Base-by-base conservation (phyloP, 768 basidiomycete genomes). In the Pisolithus orientalis region DNA sequence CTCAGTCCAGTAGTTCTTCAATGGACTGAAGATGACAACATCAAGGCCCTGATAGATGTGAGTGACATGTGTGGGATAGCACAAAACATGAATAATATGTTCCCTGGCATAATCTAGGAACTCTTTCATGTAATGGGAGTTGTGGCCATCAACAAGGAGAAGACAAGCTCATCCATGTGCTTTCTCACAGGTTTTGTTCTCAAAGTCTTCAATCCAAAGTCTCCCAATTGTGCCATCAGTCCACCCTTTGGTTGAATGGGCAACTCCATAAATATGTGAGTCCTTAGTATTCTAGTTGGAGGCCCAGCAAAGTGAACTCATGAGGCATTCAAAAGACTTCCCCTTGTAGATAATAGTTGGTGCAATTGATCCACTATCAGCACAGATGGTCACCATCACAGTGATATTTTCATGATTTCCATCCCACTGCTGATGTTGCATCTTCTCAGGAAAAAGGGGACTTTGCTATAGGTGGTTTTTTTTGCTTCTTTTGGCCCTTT, bases 21-120 rank as follows among this genome's bases (percentile, higher is more conserved):
- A 45, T 10, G 54, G 32, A 9, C 50, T 49, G 44, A 71, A 72
- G 28, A 63, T 63, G 6, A 70, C 69, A 48, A 76, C 67, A 54
- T 76, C 74, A 29, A 74, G 66, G 3, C 70, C 70, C 55, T 76
- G 75, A 40, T 70, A 72, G 34, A 73, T 52, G 53, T 80, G 78
- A 0, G 73, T 78, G 4, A 59, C 51, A 56, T 80, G 76, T 16
- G 76, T 11, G 5, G 51, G 40, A 38, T 51, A 54, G 21, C 50
- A 54, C 4, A 45, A 5, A 6, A 54, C 16, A 9, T 51, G 53
- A 44, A 54, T 54, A 8, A 32, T 27, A 13, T 54, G 53, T 11
- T 16, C 31, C 14, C 39, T 1, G 25, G 28, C 39, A 39, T 39
- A 49, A 24, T 28, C 38, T 1, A 28, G 39, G 25, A 42, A 21